These are phyloP conservation scores for Asclepias syriaca DNA, from an alignment of 257 asterid genomes.

Conservation along the genomic window DNA sequence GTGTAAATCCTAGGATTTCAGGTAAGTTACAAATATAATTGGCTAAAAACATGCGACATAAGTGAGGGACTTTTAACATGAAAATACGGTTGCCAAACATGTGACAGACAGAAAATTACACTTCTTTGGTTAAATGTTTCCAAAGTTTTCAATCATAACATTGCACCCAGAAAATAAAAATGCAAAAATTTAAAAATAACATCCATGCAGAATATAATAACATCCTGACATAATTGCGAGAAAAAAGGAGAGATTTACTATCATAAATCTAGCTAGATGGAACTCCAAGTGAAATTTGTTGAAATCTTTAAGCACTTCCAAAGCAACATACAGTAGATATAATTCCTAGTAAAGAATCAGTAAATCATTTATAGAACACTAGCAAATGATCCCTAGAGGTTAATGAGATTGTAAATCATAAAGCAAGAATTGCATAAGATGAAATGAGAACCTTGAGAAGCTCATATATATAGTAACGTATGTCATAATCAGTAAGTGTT, in stretches of 20 bases:
- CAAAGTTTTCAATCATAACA: neutral
- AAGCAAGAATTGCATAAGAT: neutral
- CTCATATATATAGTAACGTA: constrained; percentile 27
- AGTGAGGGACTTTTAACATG: neutral
- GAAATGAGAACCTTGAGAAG: constrained; percentile 24
- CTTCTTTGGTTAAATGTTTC: neutral
- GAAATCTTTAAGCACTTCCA: constrained; percentile 4
- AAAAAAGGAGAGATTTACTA: neutral
- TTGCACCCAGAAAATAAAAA: neutral
- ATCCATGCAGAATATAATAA: neutral
- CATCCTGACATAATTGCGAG: neutral
- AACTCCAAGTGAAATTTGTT: neutral
- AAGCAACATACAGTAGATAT: neutral
- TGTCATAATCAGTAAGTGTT: constrained; percentile 26
- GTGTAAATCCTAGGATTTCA: neutral
- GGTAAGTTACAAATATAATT: neutral
- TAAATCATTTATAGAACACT: neutral
- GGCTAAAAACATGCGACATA: neutral
- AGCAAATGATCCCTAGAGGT: neutral
- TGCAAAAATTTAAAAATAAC: too few species aligned
- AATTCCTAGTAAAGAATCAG: neutral
- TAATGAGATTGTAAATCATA: neutral
- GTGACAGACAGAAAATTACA: neutral
- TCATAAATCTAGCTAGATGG: neutral
- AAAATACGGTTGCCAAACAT: neutral